Base-by-base conservation (phyloP, 2,329 filamentous ascomycete species). In the Plenodomus biglobosus region DNA sequence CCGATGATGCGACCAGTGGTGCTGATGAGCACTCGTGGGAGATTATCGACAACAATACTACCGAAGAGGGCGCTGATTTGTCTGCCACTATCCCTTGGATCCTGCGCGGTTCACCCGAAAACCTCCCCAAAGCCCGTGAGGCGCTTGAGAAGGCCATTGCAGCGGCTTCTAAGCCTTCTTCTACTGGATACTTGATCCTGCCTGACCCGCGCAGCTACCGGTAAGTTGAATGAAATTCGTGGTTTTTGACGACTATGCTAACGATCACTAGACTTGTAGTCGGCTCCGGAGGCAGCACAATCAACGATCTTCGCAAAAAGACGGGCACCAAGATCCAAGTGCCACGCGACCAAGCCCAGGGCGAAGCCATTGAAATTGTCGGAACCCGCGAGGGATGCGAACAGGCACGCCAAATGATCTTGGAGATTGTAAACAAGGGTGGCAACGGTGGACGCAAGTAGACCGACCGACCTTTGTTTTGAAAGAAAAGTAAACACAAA, bases 291-390 rank as follows among this genome's bases (percentile, higher is more conserved):
- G 94, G 94, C 50, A 88, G 84, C 72, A 92, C 92, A 73, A 95
- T 99, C 71, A 96, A 96, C 75, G 78, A 84, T 36, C 96, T 99
- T 69, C 85, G 94, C 61, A 90, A 90, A 76, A 85, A 94, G 78
- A 96, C 91, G 42, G 89, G 88, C 46, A 96, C 92, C 75, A 91
- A 88, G 75, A 95, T 99, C 69, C 91, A 92, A 57, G 92, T 99
- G 35, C 94, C 94, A 18, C 85, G 89, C 58, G 86, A 90, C 65
- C 88, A 95, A 72, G 78, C 78, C 40, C 75, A 77, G 59, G 81
- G 79, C 18, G 92, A 96, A 73, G 90, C 92, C 3, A 96, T 99
- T 69, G 90, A 96, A 76, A 88, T 99, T 63, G 79, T 87, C 30
- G 94, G 94, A 34, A 82, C 80, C 46, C 83, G 82, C 66, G 87